Base-by-base conservation (phyloP, 2,329 filamentous ascomycete genomes). In the Graphilbum ipis-grandicollis region DNA sequence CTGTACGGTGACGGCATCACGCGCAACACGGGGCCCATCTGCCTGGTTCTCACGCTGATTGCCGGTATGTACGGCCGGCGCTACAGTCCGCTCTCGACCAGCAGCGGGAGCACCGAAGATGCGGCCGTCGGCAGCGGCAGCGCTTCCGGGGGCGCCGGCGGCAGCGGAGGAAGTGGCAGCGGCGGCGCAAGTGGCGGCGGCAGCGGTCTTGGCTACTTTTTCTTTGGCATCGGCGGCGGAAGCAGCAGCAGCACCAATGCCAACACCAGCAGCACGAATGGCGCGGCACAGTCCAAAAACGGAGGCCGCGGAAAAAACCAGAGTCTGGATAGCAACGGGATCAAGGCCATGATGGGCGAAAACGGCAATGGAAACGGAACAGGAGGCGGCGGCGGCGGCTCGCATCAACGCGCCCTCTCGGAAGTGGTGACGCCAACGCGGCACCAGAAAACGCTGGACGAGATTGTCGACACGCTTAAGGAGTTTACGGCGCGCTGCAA, bases 381-480 rank as follows among this genome's bases (percentile, higher is more conserved):
- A 12, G 12, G 39, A 7, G 37, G 40, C 9, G 42, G 34, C 8
- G 29, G 36, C 9, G 30, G 41, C n/a, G 45, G 44, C 13, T 46
- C 48, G 17, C 66, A 68, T 43, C 54, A 56, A 38, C 53, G 60
- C n/a, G 35, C 19, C 9, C 19, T 34, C 10, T 58, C 57, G 17
- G 81, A 84, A 48, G 52, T 40, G 1, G 36, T 58, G 14, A 71
- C 68, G 7, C 75, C 68, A 42, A 78, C 76, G 31, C 76, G 79
- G 41, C 82, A 90, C 48, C 83, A 93, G 50, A 94, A 94, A 62
- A 94, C 85, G 35, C 59, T 98, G 36, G 90, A 98, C 53, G 90
- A 98, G 59, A 98, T 98, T 42, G 81, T 98, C 39, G 86, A 96
- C 48, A 93, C 83, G 0, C 60, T 98, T 32, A 84, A 85, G 53